Base-by-base conservation (phyloP, 768 basidiomycete genomes). In the Roridomyces roridus region DNA sequence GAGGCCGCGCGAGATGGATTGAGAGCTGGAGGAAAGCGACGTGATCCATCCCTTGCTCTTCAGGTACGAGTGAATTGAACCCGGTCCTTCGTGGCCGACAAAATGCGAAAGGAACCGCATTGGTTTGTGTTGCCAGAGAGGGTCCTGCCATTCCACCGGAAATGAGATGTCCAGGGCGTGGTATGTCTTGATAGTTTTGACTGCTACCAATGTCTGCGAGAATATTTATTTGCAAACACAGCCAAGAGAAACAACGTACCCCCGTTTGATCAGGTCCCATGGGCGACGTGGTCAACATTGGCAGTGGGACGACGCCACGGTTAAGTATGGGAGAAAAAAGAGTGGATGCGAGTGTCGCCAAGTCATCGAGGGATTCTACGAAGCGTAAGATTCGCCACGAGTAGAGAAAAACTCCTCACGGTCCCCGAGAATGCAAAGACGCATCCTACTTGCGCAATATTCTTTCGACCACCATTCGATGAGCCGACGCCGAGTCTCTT, bases 21-120 rank as follows among this genome's bases (percentile, higher is more conserved):
- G 88, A 3, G 84, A 79, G 1, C 90, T 92, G 39, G 86, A 80
- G 50, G 81, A 84, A 45, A 98, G 76, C 12, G 79, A 78, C 24
- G 88, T 93, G 34, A 91, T 81, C 94, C 94, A 96, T 3, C 93
- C 92, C 67, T 89, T 90, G 59, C 80, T 79, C 75, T 96, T 98
- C 52, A 99, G 80, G 69, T 94, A 94, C 1, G 94, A 92, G 65
- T 92, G 82, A 26, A 98, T 74, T 1, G 96, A 98, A 2, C 96
- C 96, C 29, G 89, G 86, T 1, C 95, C 95, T 74, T 98, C 95
- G 67, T 98, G 94, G 0, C 95, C 95, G 28, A 94, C 73, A 66
- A 96, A 87, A 67, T 95, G 91, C 4, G 85, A 80, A 21, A 98
- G 68, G 70, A 92, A 89, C 51, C 83, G 71, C 6, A 79, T 84